These are phyloP conservation scores for Nidula niveotomentosa DNA, from an alignment of 1,284 basidiomycete species.

Conservation along the genomic window DNA sequence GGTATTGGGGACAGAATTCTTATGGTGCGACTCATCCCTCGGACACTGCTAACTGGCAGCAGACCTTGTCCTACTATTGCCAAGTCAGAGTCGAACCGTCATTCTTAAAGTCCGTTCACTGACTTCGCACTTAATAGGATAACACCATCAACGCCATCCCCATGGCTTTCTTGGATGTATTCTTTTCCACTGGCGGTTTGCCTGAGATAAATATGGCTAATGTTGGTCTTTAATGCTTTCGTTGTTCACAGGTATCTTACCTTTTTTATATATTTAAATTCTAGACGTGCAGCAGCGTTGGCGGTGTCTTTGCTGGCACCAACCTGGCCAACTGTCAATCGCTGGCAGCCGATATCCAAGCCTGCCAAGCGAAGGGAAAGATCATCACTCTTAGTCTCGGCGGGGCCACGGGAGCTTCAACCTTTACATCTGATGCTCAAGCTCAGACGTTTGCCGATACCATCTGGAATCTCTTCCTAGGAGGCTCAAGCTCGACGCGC, in stretches of 20 bases:
- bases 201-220: conserved; percentile 64
- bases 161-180: conserved; percentile 58
- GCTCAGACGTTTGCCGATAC: conserved; percentile 52
- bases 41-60: conserved; percentile 47
- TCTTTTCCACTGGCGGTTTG: conserved; percentile 52
- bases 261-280: no score
- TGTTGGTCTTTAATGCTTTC: conserved; percentile 37
- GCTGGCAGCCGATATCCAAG: conserved; percentile 53
- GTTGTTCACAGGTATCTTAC: no score
- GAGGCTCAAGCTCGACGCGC: conserved; percentile 50
- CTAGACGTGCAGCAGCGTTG: conserved; percentile 49
- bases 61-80: conserved; percentile 49
- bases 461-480: conserved; percentile 69
- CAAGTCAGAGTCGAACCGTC: conserved; percentile 26
- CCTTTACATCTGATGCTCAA: conserved; percentile 53
- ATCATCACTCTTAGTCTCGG: conserved; percentile 65
- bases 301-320: conserved; percentile 51
- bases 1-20: conserved; percentile 46
- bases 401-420: conserved; percentile 54
- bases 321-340: conserved; percentile 55
- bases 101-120: not conserved
- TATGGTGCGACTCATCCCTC: conserved; percentile 53
- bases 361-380: conserved; percentile 65
- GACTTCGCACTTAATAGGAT: conserved; percentile 26
- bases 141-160: conserved; percentile 53